Evolutionary conservation across 495 filamentous ascomycete species (phyloP), one percentile per base, ranked within the genome.

Genomic region (Barbatosphaeria neglecta): DNA sequence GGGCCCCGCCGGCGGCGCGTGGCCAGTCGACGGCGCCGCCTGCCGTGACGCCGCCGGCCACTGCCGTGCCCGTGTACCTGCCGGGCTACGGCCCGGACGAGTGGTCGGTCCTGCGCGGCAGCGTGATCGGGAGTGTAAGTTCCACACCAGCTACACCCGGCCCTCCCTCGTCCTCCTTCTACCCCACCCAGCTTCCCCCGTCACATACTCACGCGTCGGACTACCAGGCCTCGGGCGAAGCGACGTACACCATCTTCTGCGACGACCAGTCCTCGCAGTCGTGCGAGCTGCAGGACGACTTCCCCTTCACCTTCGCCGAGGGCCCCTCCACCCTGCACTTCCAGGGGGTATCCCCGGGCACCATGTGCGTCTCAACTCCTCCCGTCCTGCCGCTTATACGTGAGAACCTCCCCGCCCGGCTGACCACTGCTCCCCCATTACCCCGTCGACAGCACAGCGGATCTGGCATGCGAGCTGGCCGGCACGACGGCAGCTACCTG

Each of bases 231-330:
- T 56, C 44, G 11, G 39, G 4, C 25, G 57, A 49, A 41, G 66
- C 67, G 10, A 45, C 55, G 15, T 70, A 64, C 43, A 67, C 65
- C 18, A 52, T 68, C 19, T 70, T 70, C 46, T 70, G 67, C 43
- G 62, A 56, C 11, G 53, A 60, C 11, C 37, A 56, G 22, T 50
- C 49, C 8, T 50, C 53, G 20, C 43, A 28, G 8, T 38, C 33
- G 15, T 60, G 57, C 39, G 53, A 55, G 22, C 50, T 61, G 38
- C 52, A 56, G 6, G 53, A 51, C 42, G 56, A 62, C 25, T 48
- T 62, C 15, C 62, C 65, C 23, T 68, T 68, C 48, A 52, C 61
- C 11, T 63, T 70, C 31, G 55, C 53, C 15, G 60, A 68, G 48
- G 67, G 65, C 0, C 60, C 64, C 2, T 44, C 35, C 22, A 67